Evolutionary conservation across 176 grass and related monocot genomes (phyloP).

Genomic region (Phoenix roebelenii): DNA sequence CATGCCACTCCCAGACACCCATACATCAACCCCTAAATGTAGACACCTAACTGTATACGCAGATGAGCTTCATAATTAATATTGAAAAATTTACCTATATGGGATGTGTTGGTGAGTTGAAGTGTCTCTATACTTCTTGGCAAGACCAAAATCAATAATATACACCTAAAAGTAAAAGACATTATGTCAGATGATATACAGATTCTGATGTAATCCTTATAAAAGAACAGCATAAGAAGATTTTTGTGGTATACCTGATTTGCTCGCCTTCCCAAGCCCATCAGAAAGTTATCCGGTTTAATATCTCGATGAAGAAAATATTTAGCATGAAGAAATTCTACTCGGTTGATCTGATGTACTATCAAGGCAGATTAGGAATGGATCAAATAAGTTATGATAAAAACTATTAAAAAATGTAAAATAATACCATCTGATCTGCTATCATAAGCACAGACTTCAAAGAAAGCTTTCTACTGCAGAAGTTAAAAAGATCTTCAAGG

Average conservation of each 20-base stretch:
- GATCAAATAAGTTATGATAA: background rate
- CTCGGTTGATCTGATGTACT: background rate
- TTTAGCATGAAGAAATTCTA: conserved; percentile 9
- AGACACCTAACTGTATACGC: too few species aligned
- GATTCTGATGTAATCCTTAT: background rate
- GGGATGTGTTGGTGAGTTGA: conserved; percentile 6
- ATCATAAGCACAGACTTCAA: conserved; percentile 14
- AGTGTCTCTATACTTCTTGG: conserved; percentile 10
- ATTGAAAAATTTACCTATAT: conserved; percentile 2
- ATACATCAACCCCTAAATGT: too few species aligned
- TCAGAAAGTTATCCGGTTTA: conserved; percentile 14
- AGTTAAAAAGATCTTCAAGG: conserved; percentile 13
- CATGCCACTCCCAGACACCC: too few species aligned
- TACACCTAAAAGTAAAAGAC: conserved; percentile 1
- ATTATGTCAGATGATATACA: background rate
- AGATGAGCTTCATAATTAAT: too few species aligned
- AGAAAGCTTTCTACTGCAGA: conserved; percentile 9
- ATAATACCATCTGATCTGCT: conserved; percentile 12
- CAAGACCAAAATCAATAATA: conserved; percentile 7
- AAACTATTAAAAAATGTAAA: background rate
- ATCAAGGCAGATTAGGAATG: background rate
- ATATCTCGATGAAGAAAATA: conserved; percentile 14
- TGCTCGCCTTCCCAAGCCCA: conserved; percentile 15
- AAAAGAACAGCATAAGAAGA: background rate
- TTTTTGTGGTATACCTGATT: background rate